phyloP scores from a whole-genome alignment of 2,329 filamentous ascomycete genomes.

The Fusarium floridanum region DNA sequence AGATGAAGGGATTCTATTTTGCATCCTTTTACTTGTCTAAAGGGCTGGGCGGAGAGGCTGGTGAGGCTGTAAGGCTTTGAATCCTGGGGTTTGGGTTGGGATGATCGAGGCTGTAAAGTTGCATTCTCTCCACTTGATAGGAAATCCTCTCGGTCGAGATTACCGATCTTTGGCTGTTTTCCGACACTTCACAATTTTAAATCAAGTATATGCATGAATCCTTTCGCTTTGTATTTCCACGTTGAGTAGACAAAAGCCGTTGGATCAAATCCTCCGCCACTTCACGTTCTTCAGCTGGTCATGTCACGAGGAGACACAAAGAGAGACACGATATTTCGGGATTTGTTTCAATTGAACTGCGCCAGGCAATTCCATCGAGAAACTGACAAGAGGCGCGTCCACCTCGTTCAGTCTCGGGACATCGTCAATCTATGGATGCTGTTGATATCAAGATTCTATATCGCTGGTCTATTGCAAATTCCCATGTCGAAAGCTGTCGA shows the following conservation, averaged over 20 bases:
- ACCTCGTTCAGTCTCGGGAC: background rate
- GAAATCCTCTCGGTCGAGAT: background rate
- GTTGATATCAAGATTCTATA: slow-evolving; percentile 41
- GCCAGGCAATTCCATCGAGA: slow-evolving; percentile 34
- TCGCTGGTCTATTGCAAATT: slow-evolving; percentile 41
- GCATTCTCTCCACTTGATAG: background rate
- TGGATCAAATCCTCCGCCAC: background rate
- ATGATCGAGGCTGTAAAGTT: background rate
- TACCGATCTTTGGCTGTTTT: background rate
- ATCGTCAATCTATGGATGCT: slow-evolving; percentile 37
- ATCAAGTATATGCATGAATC: background rate
- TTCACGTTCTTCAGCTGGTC: background rate
- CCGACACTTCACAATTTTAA: background rate
- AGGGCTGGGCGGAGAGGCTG: background rate
- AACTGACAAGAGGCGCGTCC: background rate
- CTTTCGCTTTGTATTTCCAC: background rate
- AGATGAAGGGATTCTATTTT: background rate
- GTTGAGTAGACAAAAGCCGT: background rate
- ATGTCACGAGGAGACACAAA: background rate
- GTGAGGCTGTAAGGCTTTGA: background rate
- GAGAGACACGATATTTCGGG: slow-evolving; percentile 4
- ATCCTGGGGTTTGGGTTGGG: background rate
- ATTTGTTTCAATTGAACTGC: slow-evolving; percentile 42
- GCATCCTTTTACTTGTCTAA: background rate
- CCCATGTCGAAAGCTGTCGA: slow-evolving; percentile 33